These are phyloP conservation scores for Solanum okadae DNA, from an alignment of 257 asterid genomes.

Conservation along the genomic window DNA sequence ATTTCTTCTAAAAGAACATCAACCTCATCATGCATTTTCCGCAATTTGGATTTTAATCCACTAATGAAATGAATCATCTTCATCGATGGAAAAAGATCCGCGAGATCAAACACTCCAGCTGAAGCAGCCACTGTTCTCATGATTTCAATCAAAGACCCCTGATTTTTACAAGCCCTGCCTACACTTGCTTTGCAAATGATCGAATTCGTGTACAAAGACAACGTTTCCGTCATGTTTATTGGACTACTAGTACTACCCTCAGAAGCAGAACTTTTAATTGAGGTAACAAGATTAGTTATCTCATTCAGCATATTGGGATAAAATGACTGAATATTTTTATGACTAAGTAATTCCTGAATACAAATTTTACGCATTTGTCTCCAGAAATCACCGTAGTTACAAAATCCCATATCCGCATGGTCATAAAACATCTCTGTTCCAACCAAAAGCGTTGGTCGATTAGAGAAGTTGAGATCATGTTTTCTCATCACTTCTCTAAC, in stretches of 20 bases:
- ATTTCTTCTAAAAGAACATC: conserved; percentile 1
- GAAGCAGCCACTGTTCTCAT: not conserved
- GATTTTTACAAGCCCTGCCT: not conserved
- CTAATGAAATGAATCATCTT: not conserved
- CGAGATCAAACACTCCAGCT: conserved; percentile 3
- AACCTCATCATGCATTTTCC: not conserved
- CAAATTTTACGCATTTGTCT: conserved; percentile 16
- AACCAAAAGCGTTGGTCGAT: not conserved
- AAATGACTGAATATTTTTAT: conserved; percentile 2
- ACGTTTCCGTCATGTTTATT: not conserved
- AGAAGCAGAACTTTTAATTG: not conserved
- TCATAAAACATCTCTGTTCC: not conserved
- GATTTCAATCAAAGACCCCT: not conserved
- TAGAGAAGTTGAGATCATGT: conserved; percentile 7
- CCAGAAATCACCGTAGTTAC: conserved; percentile 14
- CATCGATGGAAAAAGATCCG: not conserved
- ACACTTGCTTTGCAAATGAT: conserved; percentile 5
- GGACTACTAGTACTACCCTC: not conserved
- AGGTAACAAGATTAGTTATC: not conserved
- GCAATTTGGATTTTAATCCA: not conserved
- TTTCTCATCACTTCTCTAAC: conserved; percentile 10
- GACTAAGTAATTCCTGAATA: not conserved
- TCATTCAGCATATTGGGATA: conserved; percentile 1
- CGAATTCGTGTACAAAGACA: not conserved
- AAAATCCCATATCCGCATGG: not conserved